phyloP scores from a whole-genome alignment of 257 asterid genomes.

The Solanum chmielewskii region DNA sequence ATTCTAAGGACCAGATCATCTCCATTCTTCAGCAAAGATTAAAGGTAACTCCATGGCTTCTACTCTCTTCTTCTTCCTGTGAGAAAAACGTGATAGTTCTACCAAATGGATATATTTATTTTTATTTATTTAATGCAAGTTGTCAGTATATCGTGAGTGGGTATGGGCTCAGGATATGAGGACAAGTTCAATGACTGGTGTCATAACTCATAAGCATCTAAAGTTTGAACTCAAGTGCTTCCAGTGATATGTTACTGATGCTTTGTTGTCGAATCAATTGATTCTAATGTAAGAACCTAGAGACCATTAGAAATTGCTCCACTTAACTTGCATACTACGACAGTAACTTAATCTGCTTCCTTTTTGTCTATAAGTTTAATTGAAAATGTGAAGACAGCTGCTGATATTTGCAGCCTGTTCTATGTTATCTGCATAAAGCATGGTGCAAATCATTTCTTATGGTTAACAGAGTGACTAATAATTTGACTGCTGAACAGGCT shows the following conservation, averaged over 20 bases:
- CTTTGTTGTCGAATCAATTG: not conserved
- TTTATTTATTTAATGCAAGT: not conserved
- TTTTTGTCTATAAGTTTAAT: not conserved
- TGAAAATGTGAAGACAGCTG: not conserved
- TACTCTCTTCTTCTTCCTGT: not conserved
- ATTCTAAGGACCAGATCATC: conserved; percentile 87
- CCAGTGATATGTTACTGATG: not conserved
- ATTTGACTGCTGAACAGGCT: conserved; percentile 35
- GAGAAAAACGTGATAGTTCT: not conserved
- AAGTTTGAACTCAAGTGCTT: not conserved
- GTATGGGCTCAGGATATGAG: not conserved
- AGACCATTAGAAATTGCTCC: not conserved
- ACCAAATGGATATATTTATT: not conserved
- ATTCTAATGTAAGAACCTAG: not conserved
- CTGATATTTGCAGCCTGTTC: not conserved
- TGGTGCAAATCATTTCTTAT: not conserved
- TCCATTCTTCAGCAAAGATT: conserved; percentile 73
- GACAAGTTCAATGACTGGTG: not conserved
- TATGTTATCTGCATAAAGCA: not conserved
- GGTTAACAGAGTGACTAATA: not conserved
- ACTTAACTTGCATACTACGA: not conserved
- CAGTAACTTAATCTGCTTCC: not conserved
- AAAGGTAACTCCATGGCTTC: conserved; percentile 29
- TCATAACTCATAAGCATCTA: not conserved
- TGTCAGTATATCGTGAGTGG: not conserved